A percentile compares a stretch with the other conserved stretches of the same genome.
Evolutionary conservation across 495 filamentous ascomycete species (phyloP).

Genomic region (Evernia prunastri): DNA sequence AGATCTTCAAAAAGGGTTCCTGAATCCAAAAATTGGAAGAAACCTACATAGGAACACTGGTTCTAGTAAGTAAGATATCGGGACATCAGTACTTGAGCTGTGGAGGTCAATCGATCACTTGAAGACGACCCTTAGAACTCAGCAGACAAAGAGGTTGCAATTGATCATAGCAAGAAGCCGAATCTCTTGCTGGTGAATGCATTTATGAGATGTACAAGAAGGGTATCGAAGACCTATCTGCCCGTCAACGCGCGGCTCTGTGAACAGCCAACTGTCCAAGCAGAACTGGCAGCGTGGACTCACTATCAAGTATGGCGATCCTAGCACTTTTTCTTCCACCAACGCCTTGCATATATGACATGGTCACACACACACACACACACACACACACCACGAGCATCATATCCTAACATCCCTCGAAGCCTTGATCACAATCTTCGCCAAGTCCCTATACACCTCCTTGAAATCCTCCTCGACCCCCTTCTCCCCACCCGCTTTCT

Average conservation of each 20-base stretch:
- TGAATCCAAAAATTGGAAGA: not conserved
- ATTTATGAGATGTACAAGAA: not conserved
- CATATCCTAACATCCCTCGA: constrained; percentile 20
- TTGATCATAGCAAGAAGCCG: not conserved
- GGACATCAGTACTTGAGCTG: not conserved
- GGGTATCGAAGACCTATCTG: constrained; percentile 15
- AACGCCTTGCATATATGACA: constrained; percentile 10
- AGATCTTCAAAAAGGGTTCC: not conserved
- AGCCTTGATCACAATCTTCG: constrained; percentile 22
- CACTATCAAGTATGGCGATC: not conserved
- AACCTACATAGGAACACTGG: not conserved
- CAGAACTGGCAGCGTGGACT: not conserved
- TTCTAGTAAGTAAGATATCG: not conserved
- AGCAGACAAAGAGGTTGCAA: not conserved
- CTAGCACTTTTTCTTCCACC: constrained; percentile 2
- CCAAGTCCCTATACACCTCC: constrained; percentile 24
- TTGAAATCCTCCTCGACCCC: constrained; percentile 29
- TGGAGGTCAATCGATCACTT: not conserved
- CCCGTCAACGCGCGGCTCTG: not conserved
- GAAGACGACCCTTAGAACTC: not conserved
- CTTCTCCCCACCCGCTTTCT: constrained; percentile 45
- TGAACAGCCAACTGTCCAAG: not conserved
- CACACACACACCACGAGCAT: not conserved
- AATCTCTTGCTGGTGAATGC: not conserved
- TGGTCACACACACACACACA: not conserved